Conservation (phyloP, 169 alveolate genomes). For the Haemoproteus tartakovskyi region DNA sequence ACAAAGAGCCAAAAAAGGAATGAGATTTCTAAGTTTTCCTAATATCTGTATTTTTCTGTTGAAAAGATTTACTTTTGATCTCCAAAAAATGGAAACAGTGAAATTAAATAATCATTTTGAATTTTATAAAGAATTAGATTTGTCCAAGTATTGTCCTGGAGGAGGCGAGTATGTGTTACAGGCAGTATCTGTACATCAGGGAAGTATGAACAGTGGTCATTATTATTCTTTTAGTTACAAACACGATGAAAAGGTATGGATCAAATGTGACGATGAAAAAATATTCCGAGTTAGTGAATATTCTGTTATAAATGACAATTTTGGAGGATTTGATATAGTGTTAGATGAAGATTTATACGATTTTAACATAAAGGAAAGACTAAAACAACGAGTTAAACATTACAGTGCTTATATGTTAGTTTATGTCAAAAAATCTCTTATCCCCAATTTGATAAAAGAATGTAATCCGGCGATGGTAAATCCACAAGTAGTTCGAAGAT, state of each 20-base stretch:
- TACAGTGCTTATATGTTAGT: conserved; percentile 93
- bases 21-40: conserved; percentile 91
- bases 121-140: conserved; percentile 88
- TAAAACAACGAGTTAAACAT: conserved; percentile 72
- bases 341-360: conserved; percentile 62
- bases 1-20: conserved; percentile 86
- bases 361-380: conserved; percentile 55
- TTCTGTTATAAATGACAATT: conserved; percentile 85
- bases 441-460: conserved; percentile 80
- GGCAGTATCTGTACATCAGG: conserved; percentile 95
- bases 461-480: conserved; percentile 80
- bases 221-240: conserved; percentile 88
- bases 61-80: conserved; percentile 88
- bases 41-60: conserved; percentile 90
- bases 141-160: conserved; percentile 71
- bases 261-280: conserved; percentile 91
- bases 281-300: conserved; percentile 85
- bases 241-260: conserved; percentile 84
- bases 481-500: conserved; percentile 76
- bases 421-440: conserved; percentile 87
- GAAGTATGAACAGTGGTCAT: conserved; percentile 94
- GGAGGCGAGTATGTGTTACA: conserved; percentile 84
- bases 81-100: conserved; percentile 83
- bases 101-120: conserved; percentile 89
- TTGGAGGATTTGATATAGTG: conserved; percentile 89